Base-by-base conservation (phyloP, 2,329 filamentous ascomycete genomes). In the Anthostomella pinea region DNA sequence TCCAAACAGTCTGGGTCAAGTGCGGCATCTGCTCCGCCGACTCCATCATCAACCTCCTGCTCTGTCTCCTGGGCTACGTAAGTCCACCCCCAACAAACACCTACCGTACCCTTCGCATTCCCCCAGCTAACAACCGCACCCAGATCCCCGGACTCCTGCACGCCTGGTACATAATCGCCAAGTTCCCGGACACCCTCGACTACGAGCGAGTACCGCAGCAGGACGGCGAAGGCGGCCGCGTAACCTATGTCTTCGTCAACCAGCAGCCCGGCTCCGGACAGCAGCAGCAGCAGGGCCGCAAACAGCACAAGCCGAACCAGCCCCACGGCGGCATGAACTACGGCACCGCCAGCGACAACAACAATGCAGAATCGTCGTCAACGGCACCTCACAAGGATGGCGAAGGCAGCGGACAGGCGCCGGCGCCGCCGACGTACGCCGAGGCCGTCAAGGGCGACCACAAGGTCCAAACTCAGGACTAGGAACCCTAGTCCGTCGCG, bases 111-210 rank as follows among this genome's bases (percentile, higher is more conserved):
- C n/a, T n/a, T 66, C 39, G 64, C 59, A 46, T 60, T 66, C 54
- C 30, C 20, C 20, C 11, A 3, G 26, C 13, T n/a, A 36, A 45
- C 46, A 33, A 40, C 43, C 15, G 17, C 30, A 2, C 25, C 14
- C 49, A 75, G 69, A 65, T 97, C 42, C 91, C 91, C 14, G 91
- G 91, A 43, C 83, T 97, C 32, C 70, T 98, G 3, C 93, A 98
- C 69, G 80, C 90, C 46, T 97, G 93, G 91, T 98, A 97, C 75
- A 95, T 97, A 65, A 96, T 98, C 66, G 79, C 87, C 56, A 85
- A 87, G 59, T 87, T 84, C 63, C 93, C 93, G 40, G 91, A 96
- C 25, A 73, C 82, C 40, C 77, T 76, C 62, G 79, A 84, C 46
- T 89, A 93, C 65, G 78, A 87, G 51, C 67, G 71, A 33, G 62